These are phyloP conservation scores for Hordeum marinum DNA, from an alignment of 176 grass and related monocot species.

Conservation along the genomic window DNA sequence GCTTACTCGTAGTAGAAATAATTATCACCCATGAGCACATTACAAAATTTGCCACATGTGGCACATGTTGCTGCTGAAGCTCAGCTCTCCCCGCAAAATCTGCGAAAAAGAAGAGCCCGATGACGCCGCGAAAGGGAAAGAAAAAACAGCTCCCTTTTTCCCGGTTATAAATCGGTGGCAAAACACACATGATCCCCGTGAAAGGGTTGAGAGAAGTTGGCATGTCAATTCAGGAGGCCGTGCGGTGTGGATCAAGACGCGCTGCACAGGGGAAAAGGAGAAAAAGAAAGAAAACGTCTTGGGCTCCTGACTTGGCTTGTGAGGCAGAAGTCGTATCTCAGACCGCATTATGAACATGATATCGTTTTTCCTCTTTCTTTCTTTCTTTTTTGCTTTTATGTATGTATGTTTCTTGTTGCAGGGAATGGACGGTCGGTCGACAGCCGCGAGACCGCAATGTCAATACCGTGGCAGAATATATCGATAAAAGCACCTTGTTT, in stretches of 20 bases:
- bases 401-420: background rate
- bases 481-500: background rate
- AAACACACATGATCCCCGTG: slow-evolving; percentile 16
- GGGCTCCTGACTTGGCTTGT: slow-evolving; percentile 8
- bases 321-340: background rate
- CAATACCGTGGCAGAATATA: background rate
- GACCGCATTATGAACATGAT: background rate
- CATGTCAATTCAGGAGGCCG: slow-evolving; percentile 30
- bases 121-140: background rate
- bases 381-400: too few species aligned
- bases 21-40: background rate
- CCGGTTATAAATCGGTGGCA: background rate
- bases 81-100: background rate
- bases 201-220: slow-evolving; percentile 28
- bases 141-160: background rate
- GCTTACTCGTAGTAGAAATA: background rate
- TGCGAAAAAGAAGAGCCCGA: background rate
- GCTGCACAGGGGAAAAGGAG: background rate
- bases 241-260: slow-evolving; percentile 6
- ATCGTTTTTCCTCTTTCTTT: background rate
- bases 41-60: background rate
- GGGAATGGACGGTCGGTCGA: background rate
- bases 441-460: background rate
- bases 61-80: background rate
- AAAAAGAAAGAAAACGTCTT: background rate